A percentile compares a stretch with the other conserved stretches of the same genome.
Conservation (phyloP, 1,284 basidiomycete genomes). For the Singerocomus inundabilis region DNA sequence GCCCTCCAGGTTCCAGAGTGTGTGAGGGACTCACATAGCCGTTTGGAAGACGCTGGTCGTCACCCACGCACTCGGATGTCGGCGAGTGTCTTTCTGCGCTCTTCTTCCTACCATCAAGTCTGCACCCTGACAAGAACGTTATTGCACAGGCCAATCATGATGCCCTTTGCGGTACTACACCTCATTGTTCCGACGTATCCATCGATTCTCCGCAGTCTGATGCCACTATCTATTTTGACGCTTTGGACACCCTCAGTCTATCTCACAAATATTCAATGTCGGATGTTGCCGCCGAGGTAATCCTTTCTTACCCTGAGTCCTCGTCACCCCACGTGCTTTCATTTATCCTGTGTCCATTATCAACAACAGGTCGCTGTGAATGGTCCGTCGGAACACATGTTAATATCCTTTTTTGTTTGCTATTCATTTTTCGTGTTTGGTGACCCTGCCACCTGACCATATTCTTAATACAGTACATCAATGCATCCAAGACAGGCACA, state of each 20-base stretch:
- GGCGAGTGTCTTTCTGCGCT: constrained; percentile 3
- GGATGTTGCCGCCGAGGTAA: constrained; percentile 13
- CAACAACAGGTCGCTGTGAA: constrained; percentile 15
- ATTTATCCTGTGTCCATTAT: background rate
- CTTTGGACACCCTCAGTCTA: constrained; percentile 16
- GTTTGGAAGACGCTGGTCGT: background rate
- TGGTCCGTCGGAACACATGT: constrained; percentile 15
- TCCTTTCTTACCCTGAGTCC: background rate
- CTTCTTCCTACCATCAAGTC: background rate
- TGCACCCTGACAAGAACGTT: constrained; percentile 12
- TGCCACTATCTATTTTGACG: constrained; percentile 26
- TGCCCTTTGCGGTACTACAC: background rate
- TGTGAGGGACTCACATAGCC: background rate
- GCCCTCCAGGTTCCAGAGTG: constrained; percentile 9
- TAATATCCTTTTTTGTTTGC: constrained; percentile 16
- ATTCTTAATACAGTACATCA: constrained; percentile 9
- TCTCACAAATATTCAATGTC: constrained; percentile 2
- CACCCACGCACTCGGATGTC: background rate
- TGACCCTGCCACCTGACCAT: constrained; percentile 12
- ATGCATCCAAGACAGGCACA: constrained; percentile 12
- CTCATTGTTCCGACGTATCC: constrained; percentile 1
- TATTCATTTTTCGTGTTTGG: constrained; percentile 5
- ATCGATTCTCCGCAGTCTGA: constrained; percentile 10
- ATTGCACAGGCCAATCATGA: constrained; percentile 15
- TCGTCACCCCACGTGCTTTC: constrained; percentile 7